Base-by-base conservation (phyloP, 2,329 filamentous ascomycete genomes). In the Sporothrix pallida region DNA sequence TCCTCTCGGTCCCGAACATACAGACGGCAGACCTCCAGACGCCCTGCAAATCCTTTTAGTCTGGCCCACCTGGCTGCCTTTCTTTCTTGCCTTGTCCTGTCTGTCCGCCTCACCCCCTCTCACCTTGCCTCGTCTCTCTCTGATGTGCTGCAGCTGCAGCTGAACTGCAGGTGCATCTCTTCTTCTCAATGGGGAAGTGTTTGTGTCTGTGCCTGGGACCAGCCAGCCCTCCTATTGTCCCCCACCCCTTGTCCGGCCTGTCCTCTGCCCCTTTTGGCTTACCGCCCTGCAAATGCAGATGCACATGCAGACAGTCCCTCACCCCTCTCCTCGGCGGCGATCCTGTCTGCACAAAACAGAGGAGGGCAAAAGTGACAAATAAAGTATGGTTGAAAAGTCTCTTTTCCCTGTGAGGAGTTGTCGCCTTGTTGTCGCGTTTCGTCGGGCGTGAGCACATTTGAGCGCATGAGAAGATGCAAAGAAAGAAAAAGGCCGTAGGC, bases 141-240 rank as follows among this genome's bases (percentile, higher is more conserved):
- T 15, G 26, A 60, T 37, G 56, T 31, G 31, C 37, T 17, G 26
- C 26, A 44, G 6, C 3, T 52, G 48, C 48, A 52, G 13, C 13
- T 52, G 7, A 48, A 23, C 52, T 7, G 20, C 20, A 56, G 52
- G n/a, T 69, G n/a, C 12, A 44, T 42, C 58, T 62, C 26, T 6
- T 5, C 26, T 70, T 70, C 31, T 70, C 67, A 70, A 56, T 52
- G 50, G 48, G 48, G 31, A 56, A 20, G 8, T 52, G 67, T 44
- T 17, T 6, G 4, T 44, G 8, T 20, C 5, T 42, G 20, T 54
- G 48, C 56, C 15, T 20, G 48, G 31, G 31, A 37, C 31, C 31
- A 37, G 4, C 31, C 31, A 37, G 31, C 31, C 31, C 31, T 6
- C 31, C 31, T 37, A 2, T 37, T 37, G 31, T 37, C 7, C 5